Evolutionary conservation across 2,329 filamentous ascomycete species (phyloP).

Genomic region (Aphanocladium album): DNA sequence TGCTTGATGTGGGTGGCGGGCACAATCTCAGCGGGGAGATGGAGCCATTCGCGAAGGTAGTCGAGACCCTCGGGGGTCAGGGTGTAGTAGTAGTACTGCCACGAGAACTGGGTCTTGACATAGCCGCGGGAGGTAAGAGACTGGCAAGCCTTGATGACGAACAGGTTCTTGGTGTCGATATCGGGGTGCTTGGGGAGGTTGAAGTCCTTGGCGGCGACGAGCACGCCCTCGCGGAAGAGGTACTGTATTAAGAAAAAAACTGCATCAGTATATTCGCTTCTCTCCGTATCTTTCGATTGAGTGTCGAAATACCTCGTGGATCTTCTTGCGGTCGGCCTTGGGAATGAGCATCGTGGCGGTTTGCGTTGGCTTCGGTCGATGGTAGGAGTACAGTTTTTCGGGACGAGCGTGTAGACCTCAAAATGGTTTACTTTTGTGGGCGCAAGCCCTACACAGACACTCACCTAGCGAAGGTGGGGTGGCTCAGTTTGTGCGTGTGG

Average conservation of each 20-base stretch:
- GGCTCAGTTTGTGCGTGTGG: slow-evolving; percentile 24
- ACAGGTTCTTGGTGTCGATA: slow-evolving; percentile 99
- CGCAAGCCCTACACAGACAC: slow-evolving; percentile 36
- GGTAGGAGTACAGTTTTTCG: slow-evolving; percentile 41
- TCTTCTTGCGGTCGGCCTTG: slow-evolving; percentile 99
- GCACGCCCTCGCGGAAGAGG: slow-evolving; percentile 90
- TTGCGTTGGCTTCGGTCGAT: slow-evolving; percentile 43
- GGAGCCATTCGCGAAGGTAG: slow-evolving; percentile 99
- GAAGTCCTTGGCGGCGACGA: slow-evolving; percentile 99
- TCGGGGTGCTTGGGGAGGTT: slow-evolving; percentile 96
- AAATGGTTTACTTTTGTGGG: slow-evolving; percentile 44
- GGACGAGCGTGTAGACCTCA: slow-evolving; percentile 32
- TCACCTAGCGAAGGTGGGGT: slow-evolving; percentile 31
- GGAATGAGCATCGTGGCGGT: slow-evolving; percentile 88
- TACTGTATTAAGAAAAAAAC: slow-evolving; percentile 50
- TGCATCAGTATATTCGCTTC: slow-evolving; percentile 14
- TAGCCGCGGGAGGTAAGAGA: slow-evolving; percentile 97
- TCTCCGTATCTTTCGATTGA: neutral
- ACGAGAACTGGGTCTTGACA: slow-evolving; percentile 99
- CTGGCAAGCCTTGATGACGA: slow-evolving; percentile 97
- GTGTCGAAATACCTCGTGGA: slow-evolving; percentile 66
- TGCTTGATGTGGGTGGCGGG: slow-evolving; percentile 99
- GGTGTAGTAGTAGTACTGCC: slow-evolving; percentile 99
- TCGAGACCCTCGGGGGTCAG: slow-evolving; percentile 98
- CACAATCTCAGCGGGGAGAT: slow-evolving; percentile 98